Percentiles rank a stretch among this genome's conserved stretches.
These are phyloP conservation scores for Nicotiana sylvestris DNA, from an alignment of 257 asterid genomes.

Conservation along the genomic window DNA sequence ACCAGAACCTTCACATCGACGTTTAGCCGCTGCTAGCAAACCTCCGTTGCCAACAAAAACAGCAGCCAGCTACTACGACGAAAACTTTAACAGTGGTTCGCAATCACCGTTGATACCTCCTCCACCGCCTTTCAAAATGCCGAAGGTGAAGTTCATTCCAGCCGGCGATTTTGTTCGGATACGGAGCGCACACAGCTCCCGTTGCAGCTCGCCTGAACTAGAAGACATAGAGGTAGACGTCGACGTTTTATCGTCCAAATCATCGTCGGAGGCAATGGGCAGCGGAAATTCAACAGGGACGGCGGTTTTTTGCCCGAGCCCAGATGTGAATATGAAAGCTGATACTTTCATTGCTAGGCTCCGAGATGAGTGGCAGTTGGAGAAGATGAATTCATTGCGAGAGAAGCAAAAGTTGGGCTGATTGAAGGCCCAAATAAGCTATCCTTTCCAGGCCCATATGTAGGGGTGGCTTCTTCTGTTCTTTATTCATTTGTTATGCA, in stretches of 20 bases:
- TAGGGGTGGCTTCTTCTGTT: no score
- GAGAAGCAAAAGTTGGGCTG: slow-evolving; percentile 29
- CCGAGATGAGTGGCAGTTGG: slow-evolving; percentile 66
- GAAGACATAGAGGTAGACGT: slow-evolving; percentile 36
- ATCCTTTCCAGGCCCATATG: no score
- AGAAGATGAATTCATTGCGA: slow-evolving; percentile 53
- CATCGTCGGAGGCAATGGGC: slow-evolving; percentile 31
- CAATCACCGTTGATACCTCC: slow-evolving; percentile 67
- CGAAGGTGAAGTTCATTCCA: slow-evolving; percentile 40
- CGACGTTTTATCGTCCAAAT: slow-evolving; percentile 41
- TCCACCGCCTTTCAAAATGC: slow-evolving; percentile 65
- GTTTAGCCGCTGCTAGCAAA: slow-evolving; percentile 23
- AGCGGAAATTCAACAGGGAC: slow-evolving; percentile 48
- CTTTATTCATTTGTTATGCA: no score
- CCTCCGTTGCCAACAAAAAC: slow-evolving; percentile 66
- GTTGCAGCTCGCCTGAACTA: slow-evolving; percentile 62
- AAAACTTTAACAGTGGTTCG: slow-evolving; percentile 37
- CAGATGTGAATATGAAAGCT: slow-evolving; percentile 73
- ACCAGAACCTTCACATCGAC: slow-evolving; percentile 21
- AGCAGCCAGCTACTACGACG: slow-evolving; percentile 18
- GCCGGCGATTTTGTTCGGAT: slow-evolving; percentile 59
- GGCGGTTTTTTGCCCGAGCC: slow-evolving; percentile 64
- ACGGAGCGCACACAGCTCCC: slow-evolving; percentile 54
- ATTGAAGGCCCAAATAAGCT: not conserved
- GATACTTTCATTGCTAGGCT: slow-evolving; percentile 70